Evolutionary conservation across 179 eudicot species (phyloP).

Genomic region (Dionaea muscipula): DNA sequence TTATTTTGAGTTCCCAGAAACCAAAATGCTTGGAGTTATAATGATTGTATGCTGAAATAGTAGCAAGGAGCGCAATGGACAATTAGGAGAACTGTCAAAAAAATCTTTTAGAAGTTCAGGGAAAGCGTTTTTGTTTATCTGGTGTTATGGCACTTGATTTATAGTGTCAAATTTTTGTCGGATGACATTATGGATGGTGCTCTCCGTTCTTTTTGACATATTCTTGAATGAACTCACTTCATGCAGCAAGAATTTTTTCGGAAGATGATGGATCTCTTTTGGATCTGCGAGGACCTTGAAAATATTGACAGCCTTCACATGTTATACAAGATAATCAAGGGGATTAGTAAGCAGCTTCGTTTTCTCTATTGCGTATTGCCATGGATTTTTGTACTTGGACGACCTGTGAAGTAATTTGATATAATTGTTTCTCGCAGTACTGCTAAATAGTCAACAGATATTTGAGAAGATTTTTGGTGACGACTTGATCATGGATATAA

Average conservation of each 20-base stretch:
- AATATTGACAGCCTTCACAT: conserved; percentile 70
- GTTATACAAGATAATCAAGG: conserved; percentile 68
- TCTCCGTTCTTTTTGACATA: not conserved
- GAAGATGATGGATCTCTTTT: conserved; percentile 77
- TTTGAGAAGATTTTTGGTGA: conserved; percentile 84
- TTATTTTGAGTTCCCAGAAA: too few species aligned
- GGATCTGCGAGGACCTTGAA: conserved; percentile 80
- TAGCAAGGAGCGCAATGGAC: too few species aligned
- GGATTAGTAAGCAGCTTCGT: conserved; percentile 54
- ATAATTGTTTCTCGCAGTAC: conserved; percentile 45
- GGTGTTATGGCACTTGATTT: too few species aligned
- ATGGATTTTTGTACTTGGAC: not conserved
- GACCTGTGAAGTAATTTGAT: conserved; percentile 6
- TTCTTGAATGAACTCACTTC: not conserved
- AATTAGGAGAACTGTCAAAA: too few species aligned
- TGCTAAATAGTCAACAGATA: conserved; percentile 67
- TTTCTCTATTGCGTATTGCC: not conserved
- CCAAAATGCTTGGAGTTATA: too few species aligned
- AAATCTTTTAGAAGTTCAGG: too few species aligned
- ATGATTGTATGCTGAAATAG: too few species aligned
- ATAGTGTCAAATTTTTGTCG: not conserved
- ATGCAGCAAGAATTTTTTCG: conserved; percentile 73
- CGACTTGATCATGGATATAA: conserved; percentile 71
- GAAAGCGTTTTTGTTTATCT: too few species aligned
- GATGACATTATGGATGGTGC: not conserved